Evolutionary conservation across 352 stramenopile species (phyloP).

Genomic region (Globisporangium echinulatum): DNA sequence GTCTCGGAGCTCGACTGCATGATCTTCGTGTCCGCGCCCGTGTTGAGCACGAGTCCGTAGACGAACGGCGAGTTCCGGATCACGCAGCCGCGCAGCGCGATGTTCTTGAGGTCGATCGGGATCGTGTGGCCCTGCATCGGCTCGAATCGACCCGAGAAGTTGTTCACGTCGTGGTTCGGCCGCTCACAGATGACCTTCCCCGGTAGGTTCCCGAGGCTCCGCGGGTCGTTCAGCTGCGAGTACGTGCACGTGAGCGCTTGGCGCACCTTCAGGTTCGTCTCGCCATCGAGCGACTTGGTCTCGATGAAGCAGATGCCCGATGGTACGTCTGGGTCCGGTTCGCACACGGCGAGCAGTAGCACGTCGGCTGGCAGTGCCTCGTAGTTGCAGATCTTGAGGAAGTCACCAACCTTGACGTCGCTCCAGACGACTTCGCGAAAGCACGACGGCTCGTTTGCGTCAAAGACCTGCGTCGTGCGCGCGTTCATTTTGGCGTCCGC

Average conservation of each 20-base stretch:
- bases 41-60: conserved; percentile 81
- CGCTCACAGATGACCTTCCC: conserved; percentile 67
- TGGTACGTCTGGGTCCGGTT: conserved; percentile 48
- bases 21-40: conserved; percentile 81
- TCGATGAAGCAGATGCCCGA: conserved; percentile 84
- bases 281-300: conserved; percentile 82
- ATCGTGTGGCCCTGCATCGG: conserved; percentile 71
- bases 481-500: conserved; percentile 84
- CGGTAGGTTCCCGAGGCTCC: conserved; percentile 53
- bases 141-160: conserved; percentile 74
- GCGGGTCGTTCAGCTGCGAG: conserved; percentile 70
- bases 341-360: conserved; percentile 64
- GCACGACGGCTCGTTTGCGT: conserved; percentile 24
- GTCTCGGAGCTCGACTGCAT: conserved; percentile 78
- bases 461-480: conserved; percentile 54
- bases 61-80: conserved; percentile 79
- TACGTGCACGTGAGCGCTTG: conserved; percentile 79
- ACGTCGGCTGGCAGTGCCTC: conserved; percentile 80
- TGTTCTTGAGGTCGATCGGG: conserved; percentile 82
- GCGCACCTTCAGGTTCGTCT: conserved; percentile 85
- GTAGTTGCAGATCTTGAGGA: conserved; percentile 86
- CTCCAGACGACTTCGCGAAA: conserved; percentile 60
- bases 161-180: conserved; percentile 87
- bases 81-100: conserved; percentile 71
- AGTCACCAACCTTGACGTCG: conserved; percentile 65